Evolutionary conservation across 805 yeast species (phyloP), one percentile per base, ranked within the genome.

Genomic region (Lachancea sp.): DNA sequence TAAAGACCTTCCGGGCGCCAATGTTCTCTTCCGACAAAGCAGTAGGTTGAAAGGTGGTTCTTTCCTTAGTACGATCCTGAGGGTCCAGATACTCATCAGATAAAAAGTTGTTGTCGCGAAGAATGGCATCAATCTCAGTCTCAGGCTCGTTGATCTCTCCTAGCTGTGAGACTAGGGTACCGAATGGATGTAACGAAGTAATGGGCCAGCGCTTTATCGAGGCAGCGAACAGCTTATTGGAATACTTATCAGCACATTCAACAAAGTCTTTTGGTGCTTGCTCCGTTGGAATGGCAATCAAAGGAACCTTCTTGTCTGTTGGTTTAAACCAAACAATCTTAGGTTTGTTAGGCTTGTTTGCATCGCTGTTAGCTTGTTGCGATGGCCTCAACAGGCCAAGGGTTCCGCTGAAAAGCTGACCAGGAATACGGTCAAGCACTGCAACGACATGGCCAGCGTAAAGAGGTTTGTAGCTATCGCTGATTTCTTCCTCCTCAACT

Each of bases 321-420:
- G 99, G 99, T 63, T 93, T 93, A 66, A 93, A 93, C 99, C 99
- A 93, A 29, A 93, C 97, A 71, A 93, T 93, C 62, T 93, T 93
- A 29, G 99, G 99, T 36, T 78, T 77, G 42, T 69, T 72, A n/a
- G 57, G 55, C 34, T 56, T 53, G 34, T 50, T 50, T 73, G 71
- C 54, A 57, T 81, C 81, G 39, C 85, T 90, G 52, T 85, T 87
- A 31, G 87, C 82, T 56, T 95, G 95, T 56, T 89, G 96, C 2
- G 97, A 93, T 3, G 99, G 99, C 65, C 99, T 81, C 54, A 93
- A 75, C 41, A 93, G 70, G 0, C 98, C 98, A 50, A 93, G 71
- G 7, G 97, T 89, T 52, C 99, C 98, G 30, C 95, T 81, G 60
- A 93, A 93, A 45, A 90, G 73, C 63, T 93, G 99, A 18, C 98